Evolutionary conservation across 805 yeast genomes (phyloP).

Genomic region (Myxozyma udenii): DNA sequence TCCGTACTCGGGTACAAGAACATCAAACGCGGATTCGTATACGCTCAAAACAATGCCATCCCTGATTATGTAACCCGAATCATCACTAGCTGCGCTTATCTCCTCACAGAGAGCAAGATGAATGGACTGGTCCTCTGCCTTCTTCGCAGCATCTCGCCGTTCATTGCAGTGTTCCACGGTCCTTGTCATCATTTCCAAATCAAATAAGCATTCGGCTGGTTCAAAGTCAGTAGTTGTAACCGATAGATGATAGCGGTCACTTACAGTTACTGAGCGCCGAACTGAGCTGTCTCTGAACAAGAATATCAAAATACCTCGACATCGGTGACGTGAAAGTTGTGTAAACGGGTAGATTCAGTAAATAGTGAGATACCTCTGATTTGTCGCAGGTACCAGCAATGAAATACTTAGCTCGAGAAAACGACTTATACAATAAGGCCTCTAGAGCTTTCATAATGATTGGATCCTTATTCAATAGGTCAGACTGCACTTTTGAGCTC

Average conservation of each 20-base stretch:
- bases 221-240: not conserved
- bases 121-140: conserved; percentile 92
- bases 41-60: conserved; percentile 88
- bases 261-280: conserved; percentile 46
- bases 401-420: conserved; percentile 81
- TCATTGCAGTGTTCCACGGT: conserved; percentile 91
- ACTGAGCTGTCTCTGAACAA: conserved; percentile 90
- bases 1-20: conserved; percentile 86
- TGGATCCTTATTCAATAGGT: conserved; percentile 65
- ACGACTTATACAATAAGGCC: conserved; percentile 71
- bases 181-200: conserved; percentile 59
- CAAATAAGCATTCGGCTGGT: conserved; percentile 36
- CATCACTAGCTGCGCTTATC: conserved; percentile 65
- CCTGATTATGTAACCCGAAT: conserved; percentile 76
- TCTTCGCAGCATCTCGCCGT: conserved; percentile 88
- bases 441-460: conserved; percentile 70
- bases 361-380: conserved; percentile 73
- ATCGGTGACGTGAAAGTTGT: conserved; percentile 93
- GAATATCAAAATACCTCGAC: conserved; percentile 85
- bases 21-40: conserved; percentile 94
- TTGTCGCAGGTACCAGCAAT: conserved; percentile 85
- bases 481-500: conserved; percentile 66
- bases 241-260: conserved; percentile 31
- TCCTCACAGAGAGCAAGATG: conserved; percentile 82
- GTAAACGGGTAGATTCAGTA: conserved; percentile 77